Percentiles rank a stretch among this genome's conserved stretches.
Evolutionary conservation across 2,329 filamentous ascomycete species (phyloP).

Genomic region (Incumbomyces delicatus): DNA sequence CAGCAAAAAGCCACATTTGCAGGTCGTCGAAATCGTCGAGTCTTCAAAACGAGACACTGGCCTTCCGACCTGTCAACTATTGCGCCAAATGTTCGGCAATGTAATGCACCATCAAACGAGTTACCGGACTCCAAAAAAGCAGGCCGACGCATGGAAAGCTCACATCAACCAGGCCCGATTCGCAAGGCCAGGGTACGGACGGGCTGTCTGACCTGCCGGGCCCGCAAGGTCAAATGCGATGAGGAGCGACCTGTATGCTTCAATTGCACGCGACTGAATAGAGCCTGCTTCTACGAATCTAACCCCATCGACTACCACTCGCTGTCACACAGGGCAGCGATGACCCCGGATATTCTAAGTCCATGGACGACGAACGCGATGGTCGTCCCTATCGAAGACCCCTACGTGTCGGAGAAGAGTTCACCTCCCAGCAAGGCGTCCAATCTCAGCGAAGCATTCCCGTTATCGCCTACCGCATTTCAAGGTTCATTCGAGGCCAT

Average conservation of each 20-base stretch:
- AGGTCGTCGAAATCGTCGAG: too few species aligned
- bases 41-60: too few species aligned
- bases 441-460: neutral
- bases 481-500: too few species aligned
- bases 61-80: too few species aligned
- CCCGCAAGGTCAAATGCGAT: slow-evolving; percentile 10
- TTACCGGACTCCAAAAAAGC: too few species aligned
- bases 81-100: too few species aligned
- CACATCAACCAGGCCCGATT: neutral
- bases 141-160: too few species aligned
- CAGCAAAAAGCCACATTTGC: too few species aligned
- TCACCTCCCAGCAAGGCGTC: neutral
- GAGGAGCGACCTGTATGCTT: slow-evolving; percentile 8
- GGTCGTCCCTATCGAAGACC: neutral
- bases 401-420: neutral
- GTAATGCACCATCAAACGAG: too few species aligned
- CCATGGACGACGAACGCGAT: neutral
- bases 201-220: slow-evolving; percentile 10
- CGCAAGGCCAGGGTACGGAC: neutral
- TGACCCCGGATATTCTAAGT: neutral
- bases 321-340: neutral
- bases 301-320: neutral
- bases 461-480: too few species aligned
- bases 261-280: neutral
- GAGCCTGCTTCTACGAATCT: slow-evolving; percentile 3